Percentiles rank a stretch among this genome's conserved stretches.
Conservation (phyloP, 1,284 basidiomycete species). For the Anthracocystis walkeri region DNA sequence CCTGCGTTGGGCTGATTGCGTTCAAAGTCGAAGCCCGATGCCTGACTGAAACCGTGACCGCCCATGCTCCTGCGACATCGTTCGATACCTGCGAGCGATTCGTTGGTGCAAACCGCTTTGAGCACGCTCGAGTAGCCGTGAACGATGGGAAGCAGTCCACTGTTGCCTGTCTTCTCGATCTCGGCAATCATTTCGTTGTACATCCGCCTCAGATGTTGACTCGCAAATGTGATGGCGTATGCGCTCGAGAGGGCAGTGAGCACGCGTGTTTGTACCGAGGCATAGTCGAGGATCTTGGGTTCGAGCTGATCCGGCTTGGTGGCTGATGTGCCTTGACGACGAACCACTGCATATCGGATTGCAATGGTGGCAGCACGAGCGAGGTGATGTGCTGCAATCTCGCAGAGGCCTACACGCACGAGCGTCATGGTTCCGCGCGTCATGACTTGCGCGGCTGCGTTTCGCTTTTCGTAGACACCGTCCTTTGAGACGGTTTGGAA, state of each 20-base stretch:
- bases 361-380: slow-evolving; percentile 55
- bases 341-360: slow-evolving; percentile 52
- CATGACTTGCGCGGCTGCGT: slow-evolving; percentile 53
- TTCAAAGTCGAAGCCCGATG: slow-evolving; percentile 58
- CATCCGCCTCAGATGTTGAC: slow-evolving; percentile 46
- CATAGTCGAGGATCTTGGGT: slow-evolving; percentile 60
- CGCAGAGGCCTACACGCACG: slow-evolving; percentile 55
- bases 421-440: slow-evolving; percentile 60
- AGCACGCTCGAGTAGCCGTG: slow-evolving; percentile 61
- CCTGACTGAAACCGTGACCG: slow-evolving; percentile 56
- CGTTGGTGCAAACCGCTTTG: slow-evolving; percentile 56
- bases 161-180: slow-evolving; percentile 39
- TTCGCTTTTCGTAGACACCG: slow-evolving; percentile 52
- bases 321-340: slow-evolving; percentile 53
- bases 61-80: slow-evolving; percentile 56
- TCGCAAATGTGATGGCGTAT: slow-evolving; percentile 55
- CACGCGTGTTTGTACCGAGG: slow-evolving; percentile 53
- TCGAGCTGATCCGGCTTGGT: slow-evolving; percentile 38
- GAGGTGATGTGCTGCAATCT: slow-evolving; percentile 59
- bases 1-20: slow-evolving; percentile 59
- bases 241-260: slow-evolving; percentile 53
- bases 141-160: slow-evolving; percentile 48
- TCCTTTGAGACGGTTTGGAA: slow-evolving; percentile 53
- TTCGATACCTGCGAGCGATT: slow-evolving; percentile 52
- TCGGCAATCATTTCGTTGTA: slow-evolving; percentile 54